phyloP scores from a whole-genome alignment of 2,329 filamentous ascomycete genomes.

The Ophiosphaerella korrae region DNA sequence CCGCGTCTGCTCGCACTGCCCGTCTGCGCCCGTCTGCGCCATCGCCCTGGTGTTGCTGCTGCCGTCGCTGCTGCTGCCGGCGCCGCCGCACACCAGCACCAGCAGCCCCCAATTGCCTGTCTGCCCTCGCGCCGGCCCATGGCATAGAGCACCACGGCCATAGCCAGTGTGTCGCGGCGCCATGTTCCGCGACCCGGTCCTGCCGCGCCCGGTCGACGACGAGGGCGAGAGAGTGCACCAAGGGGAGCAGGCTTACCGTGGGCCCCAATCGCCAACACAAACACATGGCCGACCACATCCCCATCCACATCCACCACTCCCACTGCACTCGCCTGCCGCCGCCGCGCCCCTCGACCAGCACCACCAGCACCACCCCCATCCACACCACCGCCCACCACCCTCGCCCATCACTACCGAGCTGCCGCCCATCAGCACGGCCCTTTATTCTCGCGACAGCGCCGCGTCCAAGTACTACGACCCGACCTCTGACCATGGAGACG shows the following conservation, averaged over 20 bases:
- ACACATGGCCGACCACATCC: constrained; percentile 42
- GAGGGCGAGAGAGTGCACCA: constrained; percentile 42
- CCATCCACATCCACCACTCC: constrained; percentile 14
- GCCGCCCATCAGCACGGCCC: constrained; percentile 47
- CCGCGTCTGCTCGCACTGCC: constrained; percentile 15
- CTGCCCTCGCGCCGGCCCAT: constrained; percentile 15
- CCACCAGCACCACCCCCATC: constrained; percentile 32
- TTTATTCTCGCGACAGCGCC: constrained; percentile 48
- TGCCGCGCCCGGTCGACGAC: constrained; percentile 38
- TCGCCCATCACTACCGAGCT: constrained; percentile 47
- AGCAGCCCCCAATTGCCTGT: constrained; percentile 6
- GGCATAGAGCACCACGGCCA: constrained; percentile 4
- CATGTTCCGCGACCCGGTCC: constrained; percentile 39
- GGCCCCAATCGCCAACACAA: constrained; percentile 42
- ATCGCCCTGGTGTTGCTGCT: constrained; percentile 3
- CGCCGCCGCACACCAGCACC: constrained; percentile 7
- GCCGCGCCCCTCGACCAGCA: too few relatives aligned
- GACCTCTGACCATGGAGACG: constrained; percentile 51
- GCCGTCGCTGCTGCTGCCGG: constrained; percentile 7
- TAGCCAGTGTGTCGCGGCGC: background rate
- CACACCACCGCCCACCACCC: constrained; percentile 19
- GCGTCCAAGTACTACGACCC: constrained; percentile 57
- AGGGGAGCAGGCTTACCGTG: constrained; percentile 44
- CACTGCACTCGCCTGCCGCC: background rate
- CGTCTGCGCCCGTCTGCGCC: background rate